A percentile compares a stretch with the other conserved stretches of the same genome.
Evolutionary conservation across 352 stramenopile species (phyloP).

Genomic region (Salisapilia sapeloensis): DNA sequence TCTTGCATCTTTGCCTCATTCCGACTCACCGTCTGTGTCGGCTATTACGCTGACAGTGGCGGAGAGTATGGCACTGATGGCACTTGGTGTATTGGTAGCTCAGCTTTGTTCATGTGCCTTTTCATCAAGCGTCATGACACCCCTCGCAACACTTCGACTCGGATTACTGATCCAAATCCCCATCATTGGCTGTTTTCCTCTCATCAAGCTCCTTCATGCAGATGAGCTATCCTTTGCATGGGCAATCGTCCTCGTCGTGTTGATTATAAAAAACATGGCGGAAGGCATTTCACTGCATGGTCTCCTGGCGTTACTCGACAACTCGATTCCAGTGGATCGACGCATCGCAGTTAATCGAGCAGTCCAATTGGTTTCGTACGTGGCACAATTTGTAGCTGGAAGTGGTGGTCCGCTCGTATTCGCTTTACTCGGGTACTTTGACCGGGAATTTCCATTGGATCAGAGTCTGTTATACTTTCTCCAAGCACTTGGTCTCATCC

Average conservation of each 20-base stretch:
- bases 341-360: conserved; percentile 52
- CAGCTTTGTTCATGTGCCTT: conserved; percentile 31
- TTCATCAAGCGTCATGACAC: conserved; percentile 57
- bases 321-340: conserved; percentile 58
- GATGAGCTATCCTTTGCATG: conserved; percentile 41
- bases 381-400: conserved; percentile 30
- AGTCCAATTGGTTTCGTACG: conserved; percentile 39
- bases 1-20: too few species aligned
- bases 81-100: conserved; percentile 22
- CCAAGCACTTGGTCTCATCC: conserved; percentile 36
- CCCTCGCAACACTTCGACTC: conserved; percentile 52
- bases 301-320: conserved; percentile 50
- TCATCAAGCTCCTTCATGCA: conserved; percentile 56
- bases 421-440: conserved; percentile 56
- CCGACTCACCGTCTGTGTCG: conserved; percentile 21
- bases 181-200: conserved; percentile 39
- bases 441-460: conserved; percentile 57
- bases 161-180: conserved; percentile 65
- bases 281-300: conserved; percentile 42
- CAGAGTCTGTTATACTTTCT: conserved; percentile 69
- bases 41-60: conserved; percentile 41
- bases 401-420: conserved; percentile 36
- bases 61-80: conserved; percentile 29
- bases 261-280: conserved; percentile 47
- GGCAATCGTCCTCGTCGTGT: conserved; percentile 31